Evolutionary conservation across 1,139 yeast genomes (phyloP), one percentile per base, ranked within the genome.

Genomic region (Geotrichum carabidarum): DNA sequence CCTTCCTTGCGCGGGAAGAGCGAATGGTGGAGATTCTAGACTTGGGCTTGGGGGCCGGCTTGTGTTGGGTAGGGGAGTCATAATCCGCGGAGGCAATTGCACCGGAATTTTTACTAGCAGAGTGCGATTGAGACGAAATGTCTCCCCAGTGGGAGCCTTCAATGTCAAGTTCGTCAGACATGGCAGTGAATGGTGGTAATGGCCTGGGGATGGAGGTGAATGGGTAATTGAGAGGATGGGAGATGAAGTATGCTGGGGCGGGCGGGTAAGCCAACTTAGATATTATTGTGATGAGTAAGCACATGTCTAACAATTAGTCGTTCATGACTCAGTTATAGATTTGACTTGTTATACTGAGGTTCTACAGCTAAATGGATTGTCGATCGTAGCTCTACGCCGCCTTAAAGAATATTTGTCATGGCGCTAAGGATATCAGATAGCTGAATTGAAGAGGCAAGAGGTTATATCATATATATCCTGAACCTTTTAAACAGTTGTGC

Each of bases 141-240:
- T 51, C 55, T 11, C 43, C 55, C 55, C 55, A 51, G 36, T 51
- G 51, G 30, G 55, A 46, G 11, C 48, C 40, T n/a, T 51, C 55
- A 8, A 51, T 40, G 30, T 51, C 55, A 6, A 51, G 44, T 35
- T 51, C 54, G 41, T 51, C 55, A 30, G 50, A 47, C 50, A 47
- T 47, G 30, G 34, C n/a, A 37, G 15, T 34, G 37, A 11, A n/a
- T 34, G 37, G 37, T 34, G 37, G 27, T 22, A 5, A 34, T 34
- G 37, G 37, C 14, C 37, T 34, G 3, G 37, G n/a, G 3, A 9
- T 8, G 30, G 31, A 34, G 40, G 7, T 22, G 12, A 22, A 18
- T 14, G 14, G 38, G 32, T 8, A 34, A 3, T n/a, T 17, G 35
- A 15, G 40, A 44, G 8, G 48, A n/a, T 14, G 14, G 48, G 8